A percentile compares a stretch with the other conserved stretches of the same genome.
These are phyloP conservation scores for Stentor roeselii DNA, from an alignment of 73 alveolate species.

Conservation along the genomic window DNA sequence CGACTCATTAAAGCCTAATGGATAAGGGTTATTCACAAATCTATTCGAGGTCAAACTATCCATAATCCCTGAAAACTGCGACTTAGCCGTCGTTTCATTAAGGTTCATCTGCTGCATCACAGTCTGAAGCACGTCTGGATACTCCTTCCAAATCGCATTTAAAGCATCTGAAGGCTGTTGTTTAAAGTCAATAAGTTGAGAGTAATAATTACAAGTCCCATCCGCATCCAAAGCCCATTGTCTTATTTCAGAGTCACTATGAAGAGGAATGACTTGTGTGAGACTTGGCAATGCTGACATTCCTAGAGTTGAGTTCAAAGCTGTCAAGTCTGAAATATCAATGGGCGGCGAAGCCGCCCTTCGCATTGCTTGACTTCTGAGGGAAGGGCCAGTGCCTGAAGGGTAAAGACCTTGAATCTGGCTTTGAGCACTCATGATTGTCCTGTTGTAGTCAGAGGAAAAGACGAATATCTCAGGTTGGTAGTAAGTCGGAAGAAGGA, in stretches of 20 bases:
- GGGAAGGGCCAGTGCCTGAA: constrained; percentile 42
- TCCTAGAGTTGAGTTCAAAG: not conserved
- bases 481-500: constrained; percentile 42
- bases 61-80: not conserved
- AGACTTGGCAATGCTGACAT: not conserved
- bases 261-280: not conserved
- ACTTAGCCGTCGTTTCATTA: not conserved
- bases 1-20: not conserved
- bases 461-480: constrained; percentile 55
- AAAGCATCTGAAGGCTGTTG: not conserved
- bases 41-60: too few species aligned
- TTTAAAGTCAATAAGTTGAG: not conserved
- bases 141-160: not conserved
- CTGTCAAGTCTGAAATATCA: constrained; percentile 2
- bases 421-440: constrained; percentile 59
- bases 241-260: not conserved
- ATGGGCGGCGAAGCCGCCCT: constrained; percentile 53
- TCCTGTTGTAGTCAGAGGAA: constrained; percentile 57
- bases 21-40: not conserved
- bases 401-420: constrained; percentile 56
- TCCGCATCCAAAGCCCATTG: not conserved
- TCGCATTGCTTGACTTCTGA: constrained; percentile 29
- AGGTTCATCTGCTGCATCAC: not conserved
- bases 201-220: not conserved
- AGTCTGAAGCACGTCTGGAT: not conserved